These are phyloP conservation scores for Pichia cactophila DNA, from an alignment of 1,139 yeast genomes.

Conservation along the genomic window DNA sequence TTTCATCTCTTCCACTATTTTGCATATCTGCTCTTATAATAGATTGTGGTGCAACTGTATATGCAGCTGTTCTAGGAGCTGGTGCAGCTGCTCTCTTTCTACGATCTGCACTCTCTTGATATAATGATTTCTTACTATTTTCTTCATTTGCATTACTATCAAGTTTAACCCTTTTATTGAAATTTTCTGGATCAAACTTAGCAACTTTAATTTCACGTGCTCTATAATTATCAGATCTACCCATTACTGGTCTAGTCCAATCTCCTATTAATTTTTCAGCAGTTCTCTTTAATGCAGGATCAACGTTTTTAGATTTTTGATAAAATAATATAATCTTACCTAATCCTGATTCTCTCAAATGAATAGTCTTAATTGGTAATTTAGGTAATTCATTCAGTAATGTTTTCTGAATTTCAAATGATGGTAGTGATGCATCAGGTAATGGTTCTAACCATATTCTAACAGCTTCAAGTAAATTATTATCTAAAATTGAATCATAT, in stretches of 20 bases:
- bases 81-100: constrained; percentile 94
- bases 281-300: constrained; percentile 71
- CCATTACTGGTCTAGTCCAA: constrained; percentile 98
- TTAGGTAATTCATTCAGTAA: constrained; percentile 65
- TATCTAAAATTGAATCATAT: constrained; percentile 90
- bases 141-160: constrained; percentile 15
- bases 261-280: constrained; percentile 91
- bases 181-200: constrained; percentile 58
- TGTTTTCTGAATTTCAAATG: constrained; percentile 90
- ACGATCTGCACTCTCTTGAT: constrained; percentile 88
- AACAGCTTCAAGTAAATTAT: constrained; percentile 86
- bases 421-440: constrained; percentile 96
- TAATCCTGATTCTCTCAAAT: constrained; percentile 85
- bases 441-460: constrained; percentile 97
- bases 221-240: constrained; percentile 89
- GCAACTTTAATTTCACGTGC: constrained; percentile 71
- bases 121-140: constrained; percentile 47
- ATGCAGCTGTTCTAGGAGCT: constrained; percentile 78
- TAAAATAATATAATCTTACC: constrained; percentile 94
- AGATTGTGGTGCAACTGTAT: constrained; percentile 83
- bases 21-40: constrained; percentile 33
- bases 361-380: constrained; percentile 91
- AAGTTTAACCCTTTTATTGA: constrained; percentile 35
- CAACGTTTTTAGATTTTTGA: constrained; percentile 86
- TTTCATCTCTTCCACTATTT: constrained; percentile 49